A percentile compares a stretch with the other conserved stretches of the same genome.
These are phyloP conservation scores for Hypoxylon fragiforme DNA, from an alignment of 495 filamentous ascomycete genomes.

Conservation along the genomic window DNA sequence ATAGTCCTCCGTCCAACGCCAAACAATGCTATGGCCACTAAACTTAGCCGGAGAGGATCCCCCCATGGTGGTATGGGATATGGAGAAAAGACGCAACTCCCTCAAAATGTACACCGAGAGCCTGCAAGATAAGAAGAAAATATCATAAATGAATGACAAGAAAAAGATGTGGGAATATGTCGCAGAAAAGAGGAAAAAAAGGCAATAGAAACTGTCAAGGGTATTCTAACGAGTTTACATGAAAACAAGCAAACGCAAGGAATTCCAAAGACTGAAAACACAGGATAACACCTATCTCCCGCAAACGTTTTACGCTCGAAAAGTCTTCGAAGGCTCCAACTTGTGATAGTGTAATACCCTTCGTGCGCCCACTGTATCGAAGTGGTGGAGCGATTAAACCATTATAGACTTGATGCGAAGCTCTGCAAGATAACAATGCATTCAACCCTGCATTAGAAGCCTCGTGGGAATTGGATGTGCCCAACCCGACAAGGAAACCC, in stretches of 20 bases:
- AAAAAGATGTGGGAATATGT: too few relatives aligned
- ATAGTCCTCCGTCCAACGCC: conserved; percentile 16
- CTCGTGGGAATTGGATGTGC: too few relatives aligned
- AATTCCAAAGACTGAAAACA: too few relatives aligned
- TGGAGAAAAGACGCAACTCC: conserved; percentile 5
- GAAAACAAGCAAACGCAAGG: too few relatives aligned
- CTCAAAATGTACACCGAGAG: conserved; percentile 8
- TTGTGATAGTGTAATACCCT: not conserved
- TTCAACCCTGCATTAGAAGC: too few relatives aligned
- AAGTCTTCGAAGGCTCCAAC: too few relatives aligned
- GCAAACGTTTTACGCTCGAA: too few relatives aligned
- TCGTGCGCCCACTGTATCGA: not conserved
- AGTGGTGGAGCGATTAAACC: conserved; percentile 3
- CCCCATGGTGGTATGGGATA: conserved; percentile 10
- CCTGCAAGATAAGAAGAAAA: not conserved
- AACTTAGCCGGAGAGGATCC: conserved; percentile 18
- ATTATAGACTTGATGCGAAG: conserved; percentile 5
- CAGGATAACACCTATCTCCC: too few relatives aligned
- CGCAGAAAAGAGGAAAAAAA: not conserved
- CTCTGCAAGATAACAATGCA: conserved; percentile 31
- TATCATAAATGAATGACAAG: not conserved
- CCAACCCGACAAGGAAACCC: too few relatives aligned
- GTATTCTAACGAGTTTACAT: conserved; percentile 16
- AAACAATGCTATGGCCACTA: conserved; percentile 20
- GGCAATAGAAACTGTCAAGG: conserved; percentile 3